phyloP scores from a whole-genome alignment of 768 basidiomycete genomes.

The Dioszegia crocea region DNA sequence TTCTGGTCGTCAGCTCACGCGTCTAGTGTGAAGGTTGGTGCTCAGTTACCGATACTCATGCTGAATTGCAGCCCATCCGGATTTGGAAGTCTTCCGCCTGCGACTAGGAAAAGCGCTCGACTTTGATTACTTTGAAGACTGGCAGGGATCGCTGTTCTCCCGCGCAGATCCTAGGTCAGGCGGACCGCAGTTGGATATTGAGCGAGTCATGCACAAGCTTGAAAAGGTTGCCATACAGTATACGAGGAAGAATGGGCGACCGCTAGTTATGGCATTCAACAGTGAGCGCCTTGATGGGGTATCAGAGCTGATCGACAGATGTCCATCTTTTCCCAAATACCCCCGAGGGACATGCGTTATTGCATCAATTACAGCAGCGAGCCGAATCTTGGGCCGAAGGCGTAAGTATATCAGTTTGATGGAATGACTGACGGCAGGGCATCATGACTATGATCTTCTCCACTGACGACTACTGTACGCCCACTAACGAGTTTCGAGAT shows the following conservation, averaged over 20 bases:
- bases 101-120: slow-evolving; percentile 80
- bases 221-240: slow-evolving; percentile 71
- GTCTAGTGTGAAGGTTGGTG: slow-evolving; percentile 56
- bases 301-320: slow-evolving; percentile 29
- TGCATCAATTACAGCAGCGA: slow-evolving; percentile 80
- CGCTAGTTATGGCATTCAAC: slow-evolving; percentile 75
- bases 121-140: slow-evolving; percentile 71
- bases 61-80: slow-evolving; percentile 61
- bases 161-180: slow-evolving; percentile 78
- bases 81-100: slow-evolving; percentile 75
- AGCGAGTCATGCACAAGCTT: slow-evolving; percentile 78
- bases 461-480: slow-evolving; percentile 72
- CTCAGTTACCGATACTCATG: neutral
- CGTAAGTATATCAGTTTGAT: slow-evolving; percentile 52
- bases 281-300: slow-evolving; percentile 54
- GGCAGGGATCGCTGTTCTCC: slow-evolving; percentile 66
- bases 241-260: slow-evolving; percentile 59
- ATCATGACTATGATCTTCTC: slow-evolving; percentile 71
- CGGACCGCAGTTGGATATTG: slow-evolving; percentile 74
- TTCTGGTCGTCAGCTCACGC: slow-evolving; percentile 16
- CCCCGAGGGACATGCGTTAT: slow-evolving; percentile 68
- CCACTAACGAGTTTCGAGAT: neutral
- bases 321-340: slow-evolving; percentile 57
- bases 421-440: slow-evolving; percentile 47
- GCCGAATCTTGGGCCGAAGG: slow-evolving; percentile 83